These are phyloP conservation scores for Iris macrosiphon DNA, from an alignment of 106 monocot species.

Conservation along the genomic window DNA sequence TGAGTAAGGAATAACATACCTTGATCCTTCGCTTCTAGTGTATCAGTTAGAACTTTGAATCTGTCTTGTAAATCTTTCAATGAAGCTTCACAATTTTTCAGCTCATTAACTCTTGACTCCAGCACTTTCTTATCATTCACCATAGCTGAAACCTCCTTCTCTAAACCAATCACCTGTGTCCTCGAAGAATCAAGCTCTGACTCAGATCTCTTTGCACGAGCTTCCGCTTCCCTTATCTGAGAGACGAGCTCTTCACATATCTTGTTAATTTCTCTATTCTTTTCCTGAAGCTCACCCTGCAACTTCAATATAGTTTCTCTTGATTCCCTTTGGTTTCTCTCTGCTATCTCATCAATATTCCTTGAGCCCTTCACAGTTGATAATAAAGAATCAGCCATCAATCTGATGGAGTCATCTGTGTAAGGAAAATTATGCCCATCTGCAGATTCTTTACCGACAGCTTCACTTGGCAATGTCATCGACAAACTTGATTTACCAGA, in stretches of 20 bases:
- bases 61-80: constrained; percentile 32
- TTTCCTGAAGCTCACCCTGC: constrained; percentile 64
- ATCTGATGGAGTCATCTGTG: constrained; percentile 26
- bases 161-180: constrained; percentile 26
- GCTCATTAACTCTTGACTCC: constrained; percentile 31
- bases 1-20: constrained; percentile 42
- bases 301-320: constrained; percentile 41
- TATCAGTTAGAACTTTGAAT: constrained; percentile 42
- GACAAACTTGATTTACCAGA: constrained; percentile 4
- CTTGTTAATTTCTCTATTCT: constrained; percentile 50
- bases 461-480: constrained; percentile 9
- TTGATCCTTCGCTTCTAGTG: constrained; percentile 70
- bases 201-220: constrained; percentile 31
- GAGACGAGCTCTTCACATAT: constrained; percentile 57
- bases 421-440: constrained; percentile 1
- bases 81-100: constrained; percentile 32
- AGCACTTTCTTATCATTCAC: constrained; percentile 31
- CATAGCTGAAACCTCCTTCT: constrained; percentile 40
- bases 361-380: constrained; percentile 25
- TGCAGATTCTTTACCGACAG: constrained; percentile 5
- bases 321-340: constrained; percentile 34
- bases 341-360: constrained; percentile 14
- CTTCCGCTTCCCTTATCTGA: constrained; percentile 68
- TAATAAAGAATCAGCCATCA: constrained; percentile 35
- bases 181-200: constrained; percentile 59